A percentile compares a stretch with the other conserved stretches of the same genome.
phyloP scores from a whole-genome alignment of 768 basidiomycete genomes.

The Butyriboletus loyo region DNA sequence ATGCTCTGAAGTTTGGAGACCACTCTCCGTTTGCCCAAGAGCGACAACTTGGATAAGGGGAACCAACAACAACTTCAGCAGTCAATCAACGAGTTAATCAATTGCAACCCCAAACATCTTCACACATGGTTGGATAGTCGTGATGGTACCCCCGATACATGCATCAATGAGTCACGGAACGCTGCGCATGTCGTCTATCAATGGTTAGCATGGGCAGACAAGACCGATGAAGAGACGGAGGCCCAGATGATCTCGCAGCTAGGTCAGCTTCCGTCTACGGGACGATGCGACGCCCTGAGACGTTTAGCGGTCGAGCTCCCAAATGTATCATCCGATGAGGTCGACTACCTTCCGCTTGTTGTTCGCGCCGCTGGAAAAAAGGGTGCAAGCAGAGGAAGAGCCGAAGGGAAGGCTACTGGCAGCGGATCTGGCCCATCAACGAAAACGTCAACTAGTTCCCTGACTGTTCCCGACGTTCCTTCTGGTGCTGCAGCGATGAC shows the following conservation, averaged over 20 bases:
- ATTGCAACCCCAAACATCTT: too few relatives aligned
- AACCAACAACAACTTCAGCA: background rate
- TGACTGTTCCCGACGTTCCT: background rate
- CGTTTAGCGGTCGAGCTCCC: slow-evolving; percentile 1
- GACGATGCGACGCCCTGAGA: slow-evolving; percentile 5
- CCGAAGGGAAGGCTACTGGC: background rate
- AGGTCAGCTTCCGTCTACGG: background rate
- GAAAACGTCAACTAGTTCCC: background rate
- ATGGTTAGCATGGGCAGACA: background rate
- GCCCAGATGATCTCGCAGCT: background rate
- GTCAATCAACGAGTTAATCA: too few relatives aligned
- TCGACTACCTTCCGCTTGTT: background rate
- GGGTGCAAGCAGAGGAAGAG: background rate
- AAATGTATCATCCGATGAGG: background rate
- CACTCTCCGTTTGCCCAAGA: background rate
- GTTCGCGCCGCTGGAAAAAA: background rate
- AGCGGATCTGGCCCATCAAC: background rate
- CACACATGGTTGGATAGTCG: background rate
- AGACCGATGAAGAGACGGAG: background rate
- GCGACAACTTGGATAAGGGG: background rate
- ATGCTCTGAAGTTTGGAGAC: background rate
- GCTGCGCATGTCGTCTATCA: background rate
- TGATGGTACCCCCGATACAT: background rate
- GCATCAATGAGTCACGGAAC: background rate
- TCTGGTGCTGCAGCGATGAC: background rate